Evolutionary conservation across 208 protist genomes (phyloP).

Genomic region (Phytomonas francai): DNA sequence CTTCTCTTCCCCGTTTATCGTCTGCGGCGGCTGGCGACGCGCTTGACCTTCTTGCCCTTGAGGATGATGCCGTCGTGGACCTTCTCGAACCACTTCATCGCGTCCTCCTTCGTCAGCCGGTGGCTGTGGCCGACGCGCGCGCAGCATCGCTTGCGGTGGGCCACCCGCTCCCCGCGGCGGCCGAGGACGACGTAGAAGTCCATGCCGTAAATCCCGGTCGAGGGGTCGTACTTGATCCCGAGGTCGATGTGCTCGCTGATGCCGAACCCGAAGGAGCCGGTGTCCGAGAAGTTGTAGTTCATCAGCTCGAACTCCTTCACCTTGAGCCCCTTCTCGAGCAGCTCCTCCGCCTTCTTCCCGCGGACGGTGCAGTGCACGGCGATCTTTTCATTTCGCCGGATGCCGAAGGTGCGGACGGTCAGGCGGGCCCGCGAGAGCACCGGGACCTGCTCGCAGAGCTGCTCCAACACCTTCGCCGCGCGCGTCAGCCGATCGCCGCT

Average conservation of each 20-base stretch:
- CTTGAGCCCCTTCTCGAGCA: slow-evolving; percentile 98
- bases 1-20: slow-evolving; percentile 80
- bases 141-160: slow-evolving; percentile 81
- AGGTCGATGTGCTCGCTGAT: slow-evolving; percentile 99
- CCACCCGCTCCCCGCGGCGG: slow-evolving; percentile 95
- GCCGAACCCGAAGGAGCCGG: slow-evolving; percentile 99
- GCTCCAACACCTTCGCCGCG: slow-evolving; percentile 98
- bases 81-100: slow-evolving; percentile 99
- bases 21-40: slow-evolving; percentile 97
- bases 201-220: slow-evolving; percentile 98
- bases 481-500: slow-evolving; percentile 97
- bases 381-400: slow-evolving; percentile 99
- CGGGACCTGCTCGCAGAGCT: slow-evolving; percentile 98
- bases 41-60: slow-evolving; percentile 93
- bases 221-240: slow-evolving; percentile 99
- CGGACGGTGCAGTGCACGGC: slow-evolving; percentile 98
- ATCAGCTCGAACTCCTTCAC: slow-evolving; percentile 99
- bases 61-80: slow-evolving; percentile 97
- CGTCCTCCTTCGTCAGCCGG: slow-evolving; percentile 94
- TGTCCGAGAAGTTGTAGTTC: slow-evolving; percentile 94
- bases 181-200: slow-evolving; percentile 98
- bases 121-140: slow-evolving; percentile 91
- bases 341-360: slow-evolving; percentile 98
- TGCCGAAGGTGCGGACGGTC: slow-evolving; percentile 98
- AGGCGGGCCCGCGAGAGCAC: slow-evolving; percentile 96